Percentiles rank a stretch among this genome's conserved stretches.
Evolutionary conservation across 2,329 filamentous ascomycete genomes (phyloP).

Genomic region (Botrytis paeoniae): DNA sequence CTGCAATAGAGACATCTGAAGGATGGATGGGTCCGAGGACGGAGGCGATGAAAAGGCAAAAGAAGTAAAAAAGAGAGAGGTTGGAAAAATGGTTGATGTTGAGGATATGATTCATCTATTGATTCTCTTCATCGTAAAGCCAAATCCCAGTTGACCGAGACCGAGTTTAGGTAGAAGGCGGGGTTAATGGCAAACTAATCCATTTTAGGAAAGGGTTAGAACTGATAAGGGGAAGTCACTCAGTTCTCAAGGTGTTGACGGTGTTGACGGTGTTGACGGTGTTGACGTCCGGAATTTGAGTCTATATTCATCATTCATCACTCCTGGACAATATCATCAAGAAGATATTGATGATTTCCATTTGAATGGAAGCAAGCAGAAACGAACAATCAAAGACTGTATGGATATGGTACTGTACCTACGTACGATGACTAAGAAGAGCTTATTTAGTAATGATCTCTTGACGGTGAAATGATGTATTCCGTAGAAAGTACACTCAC

Average conservation of each 20-base stretch:
- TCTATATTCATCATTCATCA: background rate
- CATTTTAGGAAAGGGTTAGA: background rate
- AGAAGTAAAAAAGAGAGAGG: background rate
- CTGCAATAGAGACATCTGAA: background rate
- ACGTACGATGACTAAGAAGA: background rate
- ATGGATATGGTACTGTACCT: background rate
- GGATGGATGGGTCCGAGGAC: background rate
- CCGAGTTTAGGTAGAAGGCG: conserved; percentile 1
- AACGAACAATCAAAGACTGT: no score
- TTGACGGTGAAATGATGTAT: background rate
- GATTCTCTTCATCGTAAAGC: background rate
- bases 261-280: background rate
- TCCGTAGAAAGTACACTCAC: no score
- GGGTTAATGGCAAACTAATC: background rate
- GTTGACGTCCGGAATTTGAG: background rate
- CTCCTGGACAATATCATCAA: no score
- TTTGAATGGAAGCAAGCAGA: no score
- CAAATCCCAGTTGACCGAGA: background rate
- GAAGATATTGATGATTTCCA: background rate
- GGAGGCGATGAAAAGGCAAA: background rate
- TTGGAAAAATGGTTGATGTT: background rate
- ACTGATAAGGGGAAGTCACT: background rate
- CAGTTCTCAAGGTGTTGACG: background rate
- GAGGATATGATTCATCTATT: background rate
- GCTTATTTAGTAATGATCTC: background rate